phyloP scores from a whole-genome alignment of 2,329 filamentous ascomycete species.

The Verticillium nubilum region DNA sequence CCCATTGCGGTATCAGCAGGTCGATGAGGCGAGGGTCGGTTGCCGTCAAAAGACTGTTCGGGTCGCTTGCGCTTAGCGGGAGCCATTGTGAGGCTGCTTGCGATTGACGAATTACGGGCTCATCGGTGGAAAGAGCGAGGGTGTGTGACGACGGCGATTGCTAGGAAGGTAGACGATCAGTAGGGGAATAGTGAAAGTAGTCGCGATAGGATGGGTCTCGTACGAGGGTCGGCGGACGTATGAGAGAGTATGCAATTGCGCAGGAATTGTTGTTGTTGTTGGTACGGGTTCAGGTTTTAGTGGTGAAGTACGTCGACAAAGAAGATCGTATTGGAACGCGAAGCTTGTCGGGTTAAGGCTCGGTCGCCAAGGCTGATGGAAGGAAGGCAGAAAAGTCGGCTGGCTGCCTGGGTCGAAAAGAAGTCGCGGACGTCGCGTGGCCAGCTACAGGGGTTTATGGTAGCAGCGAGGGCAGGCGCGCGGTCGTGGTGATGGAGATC shows the following conservation, averaged over 20 bases:
- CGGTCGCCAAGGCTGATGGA: background rate
- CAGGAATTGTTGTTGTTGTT: background rate
- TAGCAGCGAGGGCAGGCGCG: background rate
- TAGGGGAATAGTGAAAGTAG: background rate
- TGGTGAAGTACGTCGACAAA: background rate
- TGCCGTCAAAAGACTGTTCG: slow-evolving; percentile 43
- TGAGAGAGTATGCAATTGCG: background rate
- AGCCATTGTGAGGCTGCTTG: background rate
- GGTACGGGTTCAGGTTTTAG: no score
- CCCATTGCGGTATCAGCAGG: slow-evolving; percentile 50
- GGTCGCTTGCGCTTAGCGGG: slow-evolving; percentile 56
- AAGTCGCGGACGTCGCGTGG: background rate
- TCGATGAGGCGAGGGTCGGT: slow-evolving; percentile 57
- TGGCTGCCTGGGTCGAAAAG: background rate
- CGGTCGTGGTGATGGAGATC: background rate
- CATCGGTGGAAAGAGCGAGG: background rate
- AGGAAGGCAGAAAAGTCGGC: background rate
- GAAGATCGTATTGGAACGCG: background rate
- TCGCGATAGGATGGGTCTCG: background rate
- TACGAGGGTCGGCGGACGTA: background rate
- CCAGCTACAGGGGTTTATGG: background rate
- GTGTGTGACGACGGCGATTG: background rate
- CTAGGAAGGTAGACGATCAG: background rate
- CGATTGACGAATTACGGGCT: background rate
- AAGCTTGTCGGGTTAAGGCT: background rate